Base-by-base conservation (phyloP, 441 rosid genomes). In the Biscutella auriculata region DNA sequence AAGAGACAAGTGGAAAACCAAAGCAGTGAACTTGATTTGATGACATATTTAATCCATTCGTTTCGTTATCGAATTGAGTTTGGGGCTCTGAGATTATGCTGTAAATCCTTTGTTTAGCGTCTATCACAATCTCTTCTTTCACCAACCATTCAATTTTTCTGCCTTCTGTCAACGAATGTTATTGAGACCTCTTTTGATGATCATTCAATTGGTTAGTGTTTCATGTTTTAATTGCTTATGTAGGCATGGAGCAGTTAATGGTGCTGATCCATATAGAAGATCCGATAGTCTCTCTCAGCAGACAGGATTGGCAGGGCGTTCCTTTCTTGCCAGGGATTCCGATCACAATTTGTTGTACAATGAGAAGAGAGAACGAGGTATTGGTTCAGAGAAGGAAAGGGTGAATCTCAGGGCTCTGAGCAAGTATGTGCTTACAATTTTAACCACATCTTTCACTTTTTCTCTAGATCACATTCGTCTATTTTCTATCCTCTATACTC, bases 321-420 rank as follows among this genome's bases (percentile, higher is more conserved):
- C 88, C 66, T 78, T 88, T 45, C 61, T 74, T 53, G 76, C 88
- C 44, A 79, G 83, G 83, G 55, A 88, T 54, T 67, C 73, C 26
- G 95, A 84, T 41, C 76, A 76, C 71, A 68, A 66, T 72, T 69
- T 83, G 53, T 57, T 75, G 77, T 76, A 74, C 59, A 81, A 56
- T 75, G 97, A 95, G 58, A 82, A 79, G 83, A 86, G 78, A 76
- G 97, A 88, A 69, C 84, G 88, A 45, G 67, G 84, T 63, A 42
- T 71, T 74, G 83, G 77, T 71, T 83, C 77, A 19, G 98, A 91
- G 48, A 91, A 91, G 75, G 96, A 90, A 60, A 83, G 87, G 69
- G 77, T 64, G 75, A 88, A 83, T 67, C 58, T 79, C 42, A 91
- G 87, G 73, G 77, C 87, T 48, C 68, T 78, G 69, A 86, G 75